Conservation (phyloP, 768 basidiomycete genomes). For the Mycena epipterygia region DNA sequence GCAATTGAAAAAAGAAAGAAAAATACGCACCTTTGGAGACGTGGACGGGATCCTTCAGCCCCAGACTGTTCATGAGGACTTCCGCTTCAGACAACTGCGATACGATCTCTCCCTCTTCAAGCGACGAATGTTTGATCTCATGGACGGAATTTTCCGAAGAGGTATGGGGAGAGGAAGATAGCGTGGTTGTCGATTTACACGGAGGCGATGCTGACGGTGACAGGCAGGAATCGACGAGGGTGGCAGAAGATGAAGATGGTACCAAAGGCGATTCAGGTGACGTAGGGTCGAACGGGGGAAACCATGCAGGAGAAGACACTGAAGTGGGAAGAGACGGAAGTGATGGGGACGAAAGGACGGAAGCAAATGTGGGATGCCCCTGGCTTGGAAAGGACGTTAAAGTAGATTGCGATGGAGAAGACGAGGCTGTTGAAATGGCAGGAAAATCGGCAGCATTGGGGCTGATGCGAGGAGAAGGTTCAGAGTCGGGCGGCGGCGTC, state of each 20-base stretch:
- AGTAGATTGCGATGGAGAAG: constrained; percentile 29
- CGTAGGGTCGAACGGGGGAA: constrained; percentile 29
- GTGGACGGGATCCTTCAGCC: not conserved
- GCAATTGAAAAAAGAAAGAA: not conserved
- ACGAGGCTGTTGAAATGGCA: constrained; percentile 19
- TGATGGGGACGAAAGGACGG: constrained; percentile 22
- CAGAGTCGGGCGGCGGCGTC: constrained; percentile 36
- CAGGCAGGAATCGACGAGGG: constrained; percentile 24
- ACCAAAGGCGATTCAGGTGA: constrained; percentile 20
- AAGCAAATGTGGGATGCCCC: constrained; percentile 28
- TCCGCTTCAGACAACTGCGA: constrained; percentile 1
- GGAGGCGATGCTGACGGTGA: constrained; percentile 15
- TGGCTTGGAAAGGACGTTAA: constrained; percentile 22
- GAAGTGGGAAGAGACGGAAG: constrained; percentile 26
- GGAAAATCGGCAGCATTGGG: constrained; percentile 16
- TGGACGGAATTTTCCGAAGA: not conserved
- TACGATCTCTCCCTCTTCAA: constrained; percentile 24
- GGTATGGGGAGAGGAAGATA: not conserved
- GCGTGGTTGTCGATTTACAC: constrained; percentile 5
- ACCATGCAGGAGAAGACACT: constrained; percentile 37
- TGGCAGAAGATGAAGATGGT: constrained; percentile 29
- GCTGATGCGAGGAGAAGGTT: constrained; percentile 24
- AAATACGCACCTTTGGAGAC: constrained; percentile 9
- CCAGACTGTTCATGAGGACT: constrained; percentile 10
- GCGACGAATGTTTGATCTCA: constrained; percentile 6